Conservation (phyloP, 352 stramenopile genomes). For the Phytophthora hybrid region DNA sequence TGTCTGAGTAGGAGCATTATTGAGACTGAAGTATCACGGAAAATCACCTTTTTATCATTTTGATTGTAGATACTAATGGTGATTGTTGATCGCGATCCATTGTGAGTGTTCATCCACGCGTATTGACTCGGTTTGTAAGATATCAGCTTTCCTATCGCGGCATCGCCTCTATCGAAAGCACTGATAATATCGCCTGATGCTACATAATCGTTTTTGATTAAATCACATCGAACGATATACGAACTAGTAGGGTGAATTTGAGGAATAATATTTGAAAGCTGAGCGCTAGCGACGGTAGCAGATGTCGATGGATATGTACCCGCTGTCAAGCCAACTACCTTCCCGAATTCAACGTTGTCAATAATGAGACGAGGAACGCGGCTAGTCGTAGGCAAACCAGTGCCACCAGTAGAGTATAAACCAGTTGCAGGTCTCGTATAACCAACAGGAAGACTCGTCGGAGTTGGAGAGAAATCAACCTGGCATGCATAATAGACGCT, state of each 20-base stretch:
- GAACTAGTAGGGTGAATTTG: constrained; percentile 9
- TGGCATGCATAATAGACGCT: constrained; percentile 19
- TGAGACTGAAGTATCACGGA: background rate
- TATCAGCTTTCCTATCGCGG: constrained; percentile 15
- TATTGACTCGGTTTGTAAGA: constrained; percentile 18
- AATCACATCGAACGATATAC: constrained; percentile 29
- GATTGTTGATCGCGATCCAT: constrained; percentile 14
- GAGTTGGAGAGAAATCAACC: constrained; percentile 3
- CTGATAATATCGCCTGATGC: constrained; percentile 22
- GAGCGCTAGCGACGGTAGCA: constrained; percentile 4
- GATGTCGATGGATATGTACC: constrained; percentile 17
- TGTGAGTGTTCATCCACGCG: constrained; percentile 21
- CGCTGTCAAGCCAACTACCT: constrained; percentile 4
- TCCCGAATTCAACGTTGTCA: constrained; percentile 25
- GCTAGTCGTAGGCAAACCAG: constrained; percentile 17
- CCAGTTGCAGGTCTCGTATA: constrained; percentile 13
- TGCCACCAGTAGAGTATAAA: constrained; percentile 9
- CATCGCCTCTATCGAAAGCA: constrained; percentile 19
- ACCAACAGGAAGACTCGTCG: background rate
- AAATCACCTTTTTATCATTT: constrained; percentile 12
- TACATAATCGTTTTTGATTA: constrained; percentile 34
- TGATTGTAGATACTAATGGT: constrained; percentile 25
- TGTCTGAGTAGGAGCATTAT: constrained; percentile 19
- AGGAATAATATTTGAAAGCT: constrained; percentile 8
- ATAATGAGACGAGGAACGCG: constrained; percentile 21